Conservation (phyloP, 2,329 filamentous ascomycete species). For the Hypoxylon sp. region DNA sequence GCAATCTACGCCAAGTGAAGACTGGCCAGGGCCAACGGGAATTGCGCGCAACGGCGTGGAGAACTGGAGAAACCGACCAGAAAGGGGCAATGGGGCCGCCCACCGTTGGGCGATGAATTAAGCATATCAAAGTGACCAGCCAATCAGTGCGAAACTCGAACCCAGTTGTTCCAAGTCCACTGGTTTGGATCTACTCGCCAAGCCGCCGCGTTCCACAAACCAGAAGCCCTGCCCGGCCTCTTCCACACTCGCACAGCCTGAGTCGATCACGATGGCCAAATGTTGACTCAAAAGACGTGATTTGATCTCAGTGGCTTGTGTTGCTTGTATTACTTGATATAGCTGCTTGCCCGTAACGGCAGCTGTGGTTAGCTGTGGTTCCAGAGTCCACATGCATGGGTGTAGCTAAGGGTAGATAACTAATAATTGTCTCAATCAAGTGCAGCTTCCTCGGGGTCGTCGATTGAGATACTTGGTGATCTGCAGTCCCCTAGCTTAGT, state of each 20-base stretch:
- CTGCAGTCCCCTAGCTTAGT: conserved; percentile 29
- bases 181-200: conserved; percentile 42
- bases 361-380: conserved; percentile 37
- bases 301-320: conserved; percentile 29
- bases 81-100: conserved; percentile 30
- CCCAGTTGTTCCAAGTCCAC: conserved; percentile 31
- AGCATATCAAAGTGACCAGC: conserved; percentile 34
- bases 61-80: conserved; percentile 21
- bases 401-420: conserved; percentile 18
- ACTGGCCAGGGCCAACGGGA: conserved; percentile 22
- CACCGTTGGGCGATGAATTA: conserved; percentile 33
- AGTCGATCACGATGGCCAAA: conserved; percentile 38
- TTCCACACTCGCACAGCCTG: conserved; percentile 35
- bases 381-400: conserved; percentile 31
- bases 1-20: conserved; percentile 35
- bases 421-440: conserved; percentile 23
- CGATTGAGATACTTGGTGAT: conserved; percentile 35
- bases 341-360: conserved; percentile 36
- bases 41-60: conserved; percentile 33
- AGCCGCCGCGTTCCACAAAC: conserved; percentile 40
- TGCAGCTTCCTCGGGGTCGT: conserved; percentile 35
- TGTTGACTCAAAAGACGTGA: conserved; percentile 36
- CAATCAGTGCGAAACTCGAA: conserved; percentile 36
- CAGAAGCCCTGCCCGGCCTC: conserved; percentile 37
- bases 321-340: conserved; percentile 20